Base-by-base conservation (phyloP, 768 basidiomycete species). In the Russula abietina region DNA sequence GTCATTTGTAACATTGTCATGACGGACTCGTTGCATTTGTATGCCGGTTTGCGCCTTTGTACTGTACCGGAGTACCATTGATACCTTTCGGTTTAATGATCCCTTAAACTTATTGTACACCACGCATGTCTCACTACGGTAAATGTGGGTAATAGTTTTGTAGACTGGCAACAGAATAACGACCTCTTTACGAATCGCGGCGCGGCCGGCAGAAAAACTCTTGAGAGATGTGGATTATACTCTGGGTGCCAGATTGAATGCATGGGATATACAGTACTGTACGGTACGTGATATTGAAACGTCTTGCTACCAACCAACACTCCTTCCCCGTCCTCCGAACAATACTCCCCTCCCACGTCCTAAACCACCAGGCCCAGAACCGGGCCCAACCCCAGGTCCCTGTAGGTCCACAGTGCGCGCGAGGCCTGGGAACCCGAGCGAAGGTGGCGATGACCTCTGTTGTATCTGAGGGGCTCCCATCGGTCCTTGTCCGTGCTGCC, bases 361-460 rank as follows among this genome's bases (percentile, higher is more conserved):
- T 16, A 30, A 39, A 36, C 45, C 46, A 32, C 55, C 61, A 10
- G 55, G 51, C 8, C 45, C 46, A 46, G 45, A 24, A 22, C 45
- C 22, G 45, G 19, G 45, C 4, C 61, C 61, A 16, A 63, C 26
- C 12, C 61, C 63, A 30, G 63, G 63, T 1, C 63, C 63, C 36
- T 64, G 60, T 30, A 66, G 45, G 7, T 66, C 65, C 62, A 65
- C 58, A 24, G 36, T 43, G 39, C 65, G 65, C 39, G 52, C 39
- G 19, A 65, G 56, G 45, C 57, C 30, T 3, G 64, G 43, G 38
- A 65, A 49, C 14, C 60, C 60, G 16, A 62, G 64, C 3, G 36
- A 17, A 5, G 81, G 80, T 3, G 73, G 76, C 14, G 78, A 76
- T 33, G 64, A 67, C 12, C 65, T 68, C 65, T 59, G 66, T 59